Base-by-base conservation (phyloP, 2,329 filamentous ascomycete species). In the Diaporthe citriasiana region DNA sequence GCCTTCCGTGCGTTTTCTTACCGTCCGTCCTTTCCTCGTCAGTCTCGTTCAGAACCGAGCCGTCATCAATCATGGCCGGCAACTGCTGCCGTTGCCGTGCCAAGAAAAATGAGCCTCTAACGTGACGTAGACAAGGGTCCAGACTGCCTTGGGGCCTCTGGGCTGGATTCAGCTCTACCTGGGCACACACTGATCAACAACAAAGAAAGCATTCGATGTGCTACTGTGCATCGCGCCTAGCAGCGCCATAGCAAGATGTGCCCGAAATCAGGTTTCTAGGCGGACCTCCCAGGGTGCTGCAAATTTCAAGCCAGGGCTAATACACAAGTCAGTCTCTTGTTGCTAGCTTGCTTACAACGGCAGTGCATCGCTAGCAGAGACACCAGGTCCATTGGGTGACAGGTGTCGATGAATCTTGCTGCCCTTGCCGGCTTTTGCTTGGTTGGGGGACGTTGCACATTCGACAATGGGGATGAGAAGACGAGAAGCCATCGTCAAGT, bases 121-220 rank as follows among this genome's bases (percentile, higher is more conserved):
- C 33, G 63, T 68, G 63, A 68, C 63, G 63, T 68, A 50, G 63
- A 68, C 63, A 40, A 53, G 63, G 63, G 63, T 51, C 63, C 63
- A 66, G 63, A 38, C 30, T 35, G 22, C 51, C 63, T 68, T 68
- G 63, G 63, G 33, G 47, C 17, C n/a, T 68, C 63, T 68, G n/a
- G 63, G 63, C 60, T 15, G 42, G 27, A 22, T 45, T 66, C 60
- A 66, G 60, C 60, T 66, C 45, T 4, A 53, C 47, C 63, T 68
- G 63, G 63, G 60, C 60, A 51, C 13, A 19, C 51, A 10, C 40
- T 30, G 63, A 68, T 68, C 45, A 66, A 38, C 13, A 15, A 68
- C 45, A 9, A 27, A 8, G 7, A 38, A 13, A 42, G 25, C n/a
- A 1, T 25, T 25, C n/a, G 45, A 7, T 27, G 45, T 25, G 30